Percentiles rank a stretch among this genome's conserved stretches.
These are phyloP conservation scores for Mesotaenium endlicherianum DNA, from an alignment of 139 green algal species.

Conservation along the genomic window DNA sequence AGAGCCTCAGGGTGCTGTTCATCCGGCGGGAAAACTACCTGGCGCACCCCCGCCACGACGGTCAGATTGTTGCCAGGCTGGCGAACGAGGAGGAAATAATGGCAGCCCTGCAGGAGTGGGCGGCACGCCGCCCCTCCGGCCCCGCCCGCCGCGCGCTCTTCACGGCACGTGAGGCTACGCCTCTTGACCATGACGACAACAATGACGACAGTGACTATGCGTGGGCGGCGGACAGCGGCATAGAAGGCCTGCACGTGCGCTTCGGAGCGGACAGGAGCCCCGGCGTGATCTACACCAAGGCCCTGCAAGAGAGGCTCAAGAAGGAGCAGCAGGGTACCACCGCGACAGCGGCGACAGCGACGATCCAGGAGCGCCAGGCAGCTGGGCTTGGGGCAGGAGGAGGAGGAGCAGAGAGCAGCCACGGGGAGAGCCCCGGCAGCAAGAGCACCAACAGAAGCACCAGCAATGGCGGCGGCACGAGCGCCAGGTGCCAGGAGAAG, in stretches of 20 bases:
- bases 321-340: neutral
- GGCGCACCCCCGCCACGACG: slow-evolving; percentile 11
- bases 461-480: neutral
- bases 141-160: too few species aligned
- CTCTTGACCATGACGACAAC: too few species aligned
- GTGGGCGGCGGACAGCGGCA: too few species aligned
- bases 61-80: neutral
- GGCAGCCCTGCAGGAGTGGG: neutral
- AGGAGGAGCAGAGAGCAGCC: neutral
- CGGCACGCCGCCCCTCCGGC: neutral
- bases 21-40: slow-evolving; percentile 21
- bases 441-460: neutral
- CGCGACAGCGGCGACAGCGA: neutral
- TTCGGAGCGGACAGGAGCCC: too few species aligned
- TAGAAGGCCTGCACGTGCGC: too few species aligned
- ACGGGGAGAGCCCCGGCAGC: neutral
- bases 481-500: neutral
- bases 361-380: neutral
- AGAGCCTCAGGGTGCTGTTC: slow-evolving; percentile 4
- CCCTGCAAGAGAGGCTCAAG: neutral
- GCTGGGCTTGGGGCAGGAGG: too few species aligned
- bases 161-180: too few species aligned
- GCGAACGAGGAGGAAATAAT: neutral
- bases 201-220: too few species aligned
- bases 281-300: neutral